Conservation (phyloP, 179 eudicot species). For the Pouteria campechiana region DNA sequence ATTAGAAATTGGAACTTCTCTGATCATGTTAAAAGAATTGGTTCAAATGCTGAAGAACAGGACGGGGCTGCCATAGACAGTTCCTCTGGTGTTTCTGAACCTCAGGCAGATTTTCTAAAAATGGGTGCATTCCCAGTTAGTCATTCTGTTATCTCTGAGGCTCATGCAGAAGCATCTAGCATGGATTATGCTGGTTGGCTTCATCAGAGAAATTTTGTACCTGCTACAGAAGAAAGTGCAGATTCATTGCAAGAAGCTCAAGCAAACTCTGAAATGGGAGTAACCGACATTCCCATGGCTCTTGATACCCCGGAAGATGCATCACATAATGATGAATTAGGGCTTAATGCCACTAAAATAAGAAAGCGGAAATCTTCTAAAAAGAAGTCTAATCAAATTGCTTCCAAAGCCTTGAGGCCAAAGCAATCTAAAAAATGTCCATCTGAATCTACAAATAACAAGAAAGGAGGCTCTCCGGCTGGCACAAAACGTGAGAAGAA, state of each 20-base stretch:
- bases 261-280: constrained; percentile 16
- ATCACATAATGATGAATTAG: constrained; percentile 7
- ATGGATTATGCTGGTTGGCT: constrained; percentile 34
- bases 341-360: constrained; percentile 6
- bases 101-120: constrained; percentile 2
- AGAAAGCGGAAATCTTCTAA: constrained; percentile 30
- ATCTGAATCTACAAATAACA: constrained; percentile 13
- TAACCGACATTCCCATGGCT: constrained; percentile 28
- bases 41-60: too few relatives aligned
- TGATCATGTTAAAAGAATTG: too few relatives aligned
- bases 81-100: not conserved
- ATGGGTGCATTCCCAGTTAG: constrained; percentile 25
- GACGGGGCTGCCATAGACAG: too few relatives aligned
- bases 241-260: constrained; percentile 19
- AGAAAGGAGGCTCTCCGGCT: constrained; percentile 1
- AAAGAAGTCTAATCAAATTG: constrained; percentile 7
- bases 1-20: constrained; percentile 1
- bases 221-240: constrained; percentile 13
- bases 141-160: constrained; percentile 28
- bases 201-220: constrained; percentile 16
- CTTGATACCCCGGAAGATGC: constrained; percentile 18
- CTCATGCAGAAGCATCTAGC: constrained; percentile 15
- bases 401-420: constrained; percentile 15
- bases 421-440: constrained; percentile 25
- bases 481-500: constrained; percentile 29